Conservation (phyloP, 2,329 filamentous ascomycete species). For the Alternaria tenuissima region DNA sequence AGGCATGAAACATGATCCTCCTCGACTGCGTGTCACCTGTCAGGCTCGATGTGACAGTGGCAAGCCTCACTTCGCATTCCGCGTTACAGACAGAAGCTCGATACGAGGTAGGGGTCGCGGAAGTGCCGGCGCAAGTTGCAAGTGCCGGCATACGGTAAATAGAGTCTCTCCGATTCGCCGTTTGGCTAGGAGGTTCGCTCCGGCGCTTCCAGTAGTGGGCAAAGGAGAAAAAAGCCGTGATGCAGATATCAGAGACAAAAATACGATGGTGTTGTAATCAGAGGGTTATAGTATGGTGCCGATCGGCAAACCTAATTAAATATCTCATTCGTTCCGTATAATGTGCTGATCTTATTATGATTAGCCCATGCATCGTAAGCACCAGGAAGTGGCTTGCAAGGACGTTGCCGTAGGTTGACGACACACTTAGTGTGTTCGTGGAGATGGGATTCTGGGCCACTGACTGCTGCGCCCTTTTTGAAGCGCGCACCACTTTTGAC, state of each 20-base stretch:
- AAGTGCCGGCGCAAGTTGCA: slow-evolving; percentile 8
- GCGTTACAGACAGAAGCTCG: background rate
- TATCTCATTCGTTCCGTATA: slow-evolving; percentile 6
- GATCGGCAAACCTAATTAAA: slow-evolving; percentile 13
- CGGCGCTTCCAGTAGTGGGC: background rate
- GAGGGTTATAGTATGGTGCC: background rate
- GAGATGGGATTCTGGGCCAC: background rate
- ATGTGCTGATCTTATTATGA: slow-evolving; percentile 1
- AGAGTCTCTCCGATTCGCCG: background rate
- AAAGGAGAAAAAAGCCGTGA: background rate
- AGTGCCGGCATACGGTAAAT: slow-evolving; percentile 9
- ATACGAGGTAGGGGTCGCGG: background rate
- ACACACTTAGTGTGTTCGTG: background rate
- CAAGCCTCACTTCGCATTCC: background rate
- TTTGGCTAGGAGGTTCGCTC: slow-evolving; percentile 3
- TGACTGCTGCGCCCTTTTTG: background rate
- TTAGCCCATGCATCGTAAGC: slow-evolving; percentile 1
- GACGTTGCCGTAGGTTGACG: background rate
- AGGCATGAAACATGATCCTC: slow-evolving; percentile 16
- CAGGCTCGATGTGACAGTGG: background rate
- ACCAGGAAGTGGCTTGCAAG: background rate
- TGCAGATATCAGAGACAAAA: background rate
- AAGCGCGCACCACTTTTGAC: background rate
- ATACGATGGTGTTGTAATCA: background rate
- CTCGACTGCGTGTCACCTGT: slow-evolving; percentile 16